phyloP scores from a whole-genome alignment of 202 grass and related monocot species.

The Tripidium arundinaceum region DNA sequence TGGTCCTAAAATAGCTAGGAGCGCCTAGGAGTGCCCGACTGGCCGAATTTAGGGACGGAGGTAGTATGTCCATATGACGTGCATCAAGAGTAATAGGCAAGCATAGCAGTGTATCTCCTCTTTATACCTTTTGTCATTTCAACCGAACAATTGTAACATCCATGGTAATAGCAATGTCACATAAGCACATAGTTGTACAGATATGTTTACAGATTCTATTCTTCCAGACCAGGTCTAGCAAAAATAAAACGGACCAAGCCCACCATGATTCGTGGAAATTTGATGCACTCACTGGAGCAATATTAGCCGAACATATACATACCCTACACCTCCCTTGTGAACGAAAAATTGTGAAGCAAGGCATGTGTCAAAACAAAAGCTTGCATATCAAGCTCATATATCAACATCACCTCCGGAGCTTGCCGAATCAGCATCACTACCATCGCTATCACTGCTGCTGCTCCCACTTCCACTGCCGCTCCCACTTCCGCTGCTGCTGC shows the following conservation, averaged over 20 bases:
- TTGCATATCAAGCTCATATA: constrained; percentile 34
- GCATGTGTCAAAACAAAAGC: constrained; percentile 4
- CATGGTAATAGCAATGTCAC: background rate
- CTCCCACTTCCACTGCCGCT: constrained; percentile 70
- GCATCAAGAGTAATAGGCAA: background rate
- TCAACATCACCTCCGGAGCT: constrained; percentile 78
- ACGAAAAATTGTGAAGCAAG: constrained; percentile 9
- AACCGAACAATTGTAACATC: background rate
- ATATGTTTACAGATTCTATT: constrained; percentile 16
- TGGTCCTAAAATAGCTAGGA: too few species aligned
- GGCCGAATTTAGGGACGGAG: background rate
- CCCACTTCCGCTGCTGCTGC: constrained; percentile 44
- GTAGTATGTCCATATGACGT: background rate
- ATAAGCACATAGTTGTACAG: background rate
- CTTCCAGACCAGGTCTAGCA: background rate
- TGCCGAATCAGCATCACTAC: constrained; percentile 71
- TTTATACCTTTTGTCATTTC: background rate
- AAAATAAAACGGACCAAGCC: background rate
- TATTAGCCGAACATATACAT: constrained; percentile 9
- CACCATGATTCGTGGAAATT: background rate
- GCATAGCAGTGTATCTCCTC: background rate
- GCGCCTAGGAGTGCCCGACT: too few species aligned
- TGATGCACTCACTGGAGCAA: background rate
- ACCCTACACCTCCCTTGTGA: constrained; percentile 2
- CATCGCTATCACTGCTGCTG: constrained; percentile 71